Evolutionary conservation across 306 rosid genomes (phyloP), one percentile per base, ranked within the genome.

Genomic region (Sicyos edulis): DNA sequence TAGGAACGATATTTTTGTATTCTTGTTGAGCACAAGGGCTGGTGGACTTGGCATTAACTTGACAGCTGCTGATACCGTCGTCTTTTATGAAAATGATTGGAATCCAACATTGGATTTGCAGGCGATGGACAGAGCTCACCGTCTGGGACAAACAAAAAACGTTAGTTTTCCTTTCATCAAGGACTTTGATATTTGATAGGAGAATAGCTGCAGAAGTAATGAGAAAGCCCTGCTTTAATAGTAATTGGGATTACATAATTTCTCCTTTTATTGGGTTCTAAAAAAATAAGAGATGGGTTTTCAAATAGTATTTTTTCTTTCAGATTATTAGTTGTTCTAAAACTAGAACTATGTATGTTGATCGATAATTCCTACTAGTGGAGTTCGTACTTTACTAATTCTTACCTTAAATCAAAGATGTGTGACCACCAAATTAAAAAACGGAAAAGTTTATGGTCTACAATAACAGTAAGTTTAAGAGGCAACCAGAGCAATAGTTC

Each of bases 121-220:
- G 77, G 99, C 99, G 29, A 93, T 93, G 99, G 99, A 93, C 73
- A 88, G 99, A 89, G 99, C 99, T 86, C 99, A 93, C 83, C 92
- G 99, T 14, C 75, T 93, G 91, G 99, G 99, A 74, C 99, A 93
- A 78, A 93, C 99, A 75, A 93, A 79, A 93, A 96, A 93, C 80
- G 99, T 93, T 77, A 81, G 99, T 85, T 80, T 56, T 68, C 19
- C 15, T 67, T 74, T 67, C 66, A 20, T 75, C 54, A 21, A 21
- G 51, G 54, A 19, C 11, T 66, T 45, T 66, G 71, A 19, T 17
- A 63, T 63, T 66, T 21, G 6, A 20, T 32, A 26, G 52, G 53
- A 42, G 53, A 19, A 64, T 64, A 64, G 32, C n/a, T 40, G 47
- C 68, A 34, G 47, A 34, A 15, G 68, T 29, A 32, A 32, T 61